Evolutionary conservation across 352 stramenopile species (phyloP).

Genomic region (Elongisporangium undulatum): DNA sequence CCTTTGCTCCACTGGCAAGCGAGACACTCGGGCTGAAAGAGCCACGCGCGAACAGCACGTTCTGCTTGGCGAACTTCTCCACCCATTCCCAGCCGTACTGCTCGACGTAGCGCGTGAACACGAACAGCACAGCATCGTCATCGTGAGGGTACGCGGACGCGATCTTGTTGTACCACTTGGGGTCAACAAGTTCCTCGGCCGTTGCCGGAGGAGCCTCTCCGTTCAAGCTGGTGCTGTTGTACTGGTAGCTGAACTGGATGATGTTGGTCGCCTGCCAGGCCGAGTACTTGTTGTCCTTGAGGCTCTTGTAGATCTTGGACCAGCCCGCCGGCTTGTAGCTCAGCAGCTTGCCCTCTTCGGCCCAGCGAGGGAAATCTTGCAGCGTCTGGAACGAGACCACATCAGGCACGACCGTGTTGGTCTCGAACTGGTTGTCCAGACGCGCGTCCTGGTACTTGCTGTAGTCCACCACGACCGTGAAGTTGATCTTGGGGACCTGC

Average conservation of each 20-base stretch:
- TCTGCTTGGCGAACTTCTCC: conserved; percentile 30
- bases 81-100: conserved; percentile 55
- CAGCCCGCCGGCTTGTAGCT: conserved; percentile 50
- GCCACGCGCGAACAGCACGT: conserved; percentile 28
- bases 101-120: conserved; percentile 39
- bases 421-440: conserved; percentile 58
- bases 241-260: conserved; percentile 38
- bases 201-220: conserved; percentile 14
- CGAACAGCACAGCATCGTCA: conserved; percentile 41
- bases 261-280: conserved; percentile 33
- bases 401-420: conserved; percentile 32
- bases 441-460: conserved; percentile 54
- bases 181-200: conserved; percentile 21
- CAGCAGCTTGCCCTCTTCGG: conserved; percentile 32
- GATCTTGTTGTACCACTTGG: conserved; percentile 30
- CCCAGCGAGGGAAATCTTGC: conserved; percentile 50
- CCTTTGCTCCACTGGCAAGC: conserved; percentile 21
- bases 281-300: conserved; percentile 20
- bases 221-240: conserved; percentile 18
- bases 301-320: conserved; percentile 42
- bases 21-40: conserved; percentile 22
- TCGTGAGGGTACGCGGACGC: conserved; percentile 45
- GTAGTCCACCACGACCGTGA: conserved; percentile 57
- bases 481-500: conserved; percentile 49
- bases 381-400: conserved; percentile 47